phyloP scores from a whole-genome alignment of 1,139 yeast genomes.

The Hansenula lynferdii region DNA sequence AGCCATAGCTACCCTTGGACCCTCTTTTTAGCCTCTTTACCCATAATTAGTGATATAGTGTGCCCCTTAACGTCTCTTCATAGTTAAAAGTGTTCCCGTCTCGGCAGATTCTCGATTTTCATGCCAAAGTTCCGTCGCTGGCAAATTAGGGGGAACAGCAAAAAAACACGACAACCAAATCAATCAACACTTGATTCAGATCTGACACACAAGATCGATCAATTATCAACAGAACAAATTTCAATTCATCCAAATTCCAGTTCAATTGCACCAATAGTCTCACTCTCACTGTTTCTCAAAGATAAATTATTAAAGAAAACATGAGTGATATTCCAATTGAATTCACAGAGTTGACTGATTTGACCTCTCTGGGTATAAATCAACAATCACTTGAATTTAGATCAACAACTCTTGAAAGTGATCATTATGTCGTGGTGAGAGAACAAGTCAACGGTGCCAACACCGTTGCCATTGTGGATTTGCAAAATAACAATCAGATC shows the following conservation, averaged over 20 bases:
- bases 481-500: slow-evolving; percentile 68
- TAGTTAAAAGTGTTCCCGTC: neutral
- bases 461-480: slow-evolving; percentile 88
- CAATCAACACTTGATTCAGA: neutral
- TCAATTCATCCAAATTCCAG: neutral
- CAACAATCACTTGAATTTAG: slow-evolving; percentile 85
- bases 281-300: too few species aligned
- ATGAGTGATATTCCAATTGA: slow-evolving; percentile 86
- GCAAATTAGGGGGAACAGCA: slow-evolving; percentile 3
- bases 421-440: slow-evolving; percentile 83
- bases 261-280: neutral
- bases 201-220: neutral
- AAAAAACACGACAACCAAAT: slow-evolving; percentile 2
- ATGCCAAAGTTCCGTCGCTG: neutral
- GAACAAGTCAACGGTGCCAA: slow-evolving; percentile 74
- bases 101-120: too few species aligned
- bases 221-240: neutral
- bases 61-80: neutral
- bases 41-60: too few species aligned
- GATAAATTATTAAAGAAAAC: too few species aligned
- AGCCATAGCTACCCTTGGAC: too few species aligned
- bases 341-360: slow-evolving; percentile 90
- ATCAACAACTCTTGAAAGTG: slow-evolving; percentile 92
- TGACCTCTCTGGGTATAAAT: slow-evolving; percentile 79
- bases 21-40: too few species aligned